A percentile compares a stretch with the other conserved stretches of the same genome.
Conservation (phyloP, 768 basidiomycete genomes). For the Brasilioporus rufonigricans region DNA sequence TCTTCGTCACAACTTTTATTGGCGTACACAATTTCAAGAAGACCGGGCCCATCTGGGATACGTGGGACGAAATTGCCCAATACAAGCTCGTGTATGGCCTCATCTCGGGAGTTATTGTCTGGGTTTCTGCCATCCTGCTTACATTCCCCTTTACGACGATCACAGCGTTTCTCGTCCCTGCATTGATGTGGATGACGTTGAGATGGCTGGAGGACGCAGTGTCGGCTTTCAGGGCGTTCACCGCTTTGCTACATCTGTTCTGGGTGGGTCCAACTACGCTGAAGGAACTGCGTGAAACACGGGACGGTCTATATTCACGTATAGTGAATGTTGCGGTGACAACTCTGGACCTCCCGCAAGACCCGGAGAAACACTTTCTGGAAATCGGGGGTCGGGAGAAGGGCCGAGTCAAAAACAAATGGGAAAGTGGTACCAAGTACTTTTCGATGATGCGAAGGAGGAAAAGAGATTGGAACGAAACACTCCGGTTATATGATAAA, state of each 20-base stretch:
- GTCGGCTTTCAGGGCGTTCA: constrained; percentile 73
- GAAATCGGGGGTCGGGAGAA: constrained; percentile 63
- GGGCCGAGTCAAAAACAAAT: constrained; percentile 49
- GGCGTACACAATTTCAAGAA: constrained; percentile 76
- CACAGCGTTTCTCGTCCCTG: constrained; percentile 61
- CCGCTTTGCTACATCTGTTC: constrained; percentile 59
- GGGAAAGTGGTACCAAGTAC: constrained; percentile 73
- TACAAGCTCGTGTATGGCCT: constrained; percentile 86
- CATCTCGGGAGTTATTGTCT: constrained; percentile 67
- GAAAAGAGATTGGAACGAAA: constrained; percentile 80
- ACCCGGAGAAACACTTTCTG: constrained; percentile 59
- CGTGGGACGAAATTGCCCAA: constrained; percentile 88
- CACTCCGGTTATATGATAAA: constrained; percentile 35
- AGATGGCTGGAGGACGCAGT: constrained; percentile 87
- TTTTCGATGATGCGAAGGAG: constrained; percentile 64
- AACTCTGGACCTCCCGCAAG: constrained; percentile 56
- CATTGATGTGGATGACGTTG: constrained; percentile 85
- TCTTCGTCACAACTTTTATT: constrained; percentile 68
- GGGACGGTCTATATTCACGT: constrained; percentile 59
- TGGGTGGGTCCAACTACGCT: constrained; percentile 59
- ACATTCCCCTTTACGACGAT: constrained; percentile 63
- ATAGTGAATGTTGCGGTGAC: constrained; percentile 63
- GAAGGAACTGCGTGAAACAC: constrained; percentile 47
- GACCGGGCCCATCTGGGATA: constrained; percentile 80
- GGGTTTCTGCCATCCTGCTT: constrained; percentile 49